phyloP scores from a whole-genome alignment of 192 early-diverging fungal genomes.

The Backusella psychrophila region DNA sequence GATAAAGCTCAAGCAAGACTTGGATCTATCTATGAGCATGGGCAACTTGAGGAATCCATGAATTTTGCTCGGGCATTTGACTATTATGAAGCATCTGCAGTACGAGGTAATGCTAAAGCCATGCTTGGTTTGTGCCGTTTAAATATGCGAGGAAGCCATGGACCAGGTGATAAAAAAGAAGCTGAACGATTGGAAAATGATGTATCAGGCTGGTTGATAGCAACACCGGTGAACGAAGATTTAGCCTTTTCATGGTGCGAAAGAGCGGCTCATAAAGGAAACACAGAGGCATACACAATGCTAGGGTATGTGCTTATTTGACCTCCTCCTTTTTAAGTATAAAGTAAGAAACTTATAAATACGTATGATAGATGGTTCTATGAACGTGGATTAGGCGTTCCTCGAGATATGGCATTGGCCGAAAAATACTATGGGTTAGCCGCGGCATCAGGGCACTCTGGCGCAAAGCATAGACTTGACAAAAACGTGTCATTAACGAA shows the following conservation, averaged over 20 bases:
- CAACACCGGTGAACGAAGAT: constrained; percentile 4
- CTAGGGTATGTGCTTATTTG: constrained; percentile 1
- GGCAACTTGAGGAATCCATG: constrained; percentile 58
- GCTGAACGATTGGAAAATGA: not conserved
- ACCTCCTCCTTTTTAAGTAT: not conserved
- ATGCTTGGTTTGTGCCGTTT: constrained; percentile 90
- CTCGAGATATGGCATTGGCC: constrained; percentile 17
- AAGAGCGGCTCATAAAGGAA: constrained; percentile 55
- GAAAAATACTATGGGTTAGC: constrained; percentile 28
- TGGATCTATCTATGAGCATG: constrained; percentile 82
- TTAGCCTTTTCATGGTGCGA: constrained; percentile 79
- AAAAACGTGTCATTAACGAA: not conserved
- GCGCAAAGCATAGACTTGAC: constrained; percentile 11
- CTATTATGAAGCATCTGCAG: constrained; percentile 80
- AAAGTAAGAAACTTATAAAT: not conserved
- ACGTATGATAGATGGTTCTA: constrained; percentile 27
- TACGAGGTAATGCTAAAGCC: constrained; percentile 72
- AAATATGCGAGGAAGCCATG: constrained; percentile 70
- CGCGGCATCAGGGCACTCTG: constrained; percentile 20
- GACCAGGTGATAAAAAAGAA: constrained; percentile 18
- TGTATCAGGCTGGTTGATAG: constrained; percentile 16
- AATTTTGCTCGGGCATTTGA: constrained; percentile 67
- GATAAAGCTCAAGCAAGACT: constrained; percentile 71
- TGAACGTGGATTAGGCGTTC: constrained; percentile 32
- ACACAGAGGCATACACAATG: not conserved